Base-by-base conservation (phyloP, 202 grass and related monocot genomes). In the Schoenoplectus tabernaemontani region DNA sequence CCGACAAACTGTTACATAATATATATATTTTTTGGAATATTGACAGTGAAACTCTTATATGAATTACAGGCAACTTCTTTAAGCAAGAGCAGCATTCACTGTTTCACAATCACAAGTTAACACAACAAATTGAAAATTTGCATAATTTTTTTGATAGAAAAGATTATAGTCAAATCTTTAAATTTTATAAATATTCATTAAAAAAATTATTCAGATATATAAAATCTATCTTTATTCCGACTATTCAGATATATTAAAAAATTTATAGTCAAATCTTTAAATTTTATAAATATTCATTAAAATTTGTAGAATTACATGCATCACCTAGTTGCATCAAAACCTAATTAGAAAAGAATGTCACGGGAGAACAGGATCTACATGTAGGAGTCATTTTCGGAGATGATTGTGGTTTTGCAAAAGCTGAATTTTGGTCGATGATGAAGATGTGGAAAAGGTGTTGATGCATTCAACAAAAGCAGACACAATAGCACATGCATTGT, bases 401-500 rank as follows among this genome's bases (percentile, higher is more conserved):
- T 80, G 57, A 64, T 65, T 61, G 38, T 19, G 58, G 77, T 47
- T 38, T 33, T 7, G 15, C 16, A 64, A 80, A 80, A 80, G 77
- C 77, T 80, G 76, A 78, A 60, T 59, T 54, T 58, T 78, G 77
- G 11, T 30, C 67, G n/a, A 19, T 19, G n/a, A n/a, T 80, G 2
- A 80, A 44, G 60, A 64, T 64, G 77, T n/a, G 38, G 34, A 78
- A 48, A 62, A 64, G 20, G n/a, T n/a, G n/a, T 36, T n/a, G 13
- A 68, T n/a, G 12, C n/a, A n/a, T n/a, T 64, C 26, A 63, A 61
- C 34, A 28, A 6, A 28, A 30, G 26, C 57, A 80, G 58, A 64
- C 19, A 33, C 17, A 26, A 63, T 16, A 47, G 39, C 77, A 80
- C 77, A 80, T 80, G 76, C 54, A 61, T 53, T 74, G 76, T 78